These are phyloP conservation scores for Mrakia blollopis DNA, from an alignment of 768 basidiomycete genomes.

Conservation along the genomic window DNA sequence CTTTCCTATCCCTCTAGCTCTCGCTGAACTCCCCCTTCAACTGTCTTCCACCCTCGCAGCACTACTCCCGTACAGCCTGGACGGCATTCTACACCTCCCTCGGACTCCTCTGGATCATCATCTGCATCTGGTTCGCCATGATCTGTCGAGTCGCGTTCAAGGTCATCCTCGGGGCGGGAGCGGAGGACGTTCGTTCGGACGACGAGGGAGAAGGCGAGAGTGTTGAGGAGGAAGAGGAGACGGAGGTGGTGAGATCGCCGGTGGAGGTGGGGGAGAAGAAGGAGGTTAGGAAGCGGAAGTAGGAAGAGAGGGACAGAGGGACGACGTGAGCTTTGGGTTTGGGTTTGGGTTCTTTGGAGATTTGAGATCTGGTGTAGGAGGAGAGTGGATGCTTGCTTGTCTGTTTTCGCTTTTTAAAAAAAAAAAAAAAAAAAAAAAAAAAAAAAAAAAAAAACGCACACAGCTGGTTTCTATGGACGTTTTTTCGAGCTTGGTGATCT, in stretches of 20 bases:
- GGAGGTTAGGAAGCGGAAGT: slow-evolving; percentile 1
- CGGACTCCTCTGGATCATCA: slow-evolving; percentile 48
- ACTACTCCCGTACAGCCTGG: slow-evolving; percentile 51
- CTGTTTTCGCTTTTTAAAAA: background rate
- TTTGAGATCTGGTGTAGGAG: too few relatives aligned
- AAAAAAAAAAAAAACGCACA: too few relatives aligned
- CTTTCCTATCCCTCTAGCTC: too few relatives aligned
- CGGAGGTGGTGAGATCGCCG: slow-evolving; percentile 12
- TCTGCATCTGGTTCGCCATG: slow-evolving; percentile 79
- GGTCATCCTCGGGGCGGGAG: slow-evolving; percentile 67
- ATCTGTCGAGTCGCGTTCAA: slow-evolving; percentile 77
- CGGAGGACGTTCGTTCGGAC: slow-evolving; percentile 80
- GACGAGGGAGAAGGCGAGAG: slow-evolving; percentile 51
- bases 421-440: too few relatives aligned
- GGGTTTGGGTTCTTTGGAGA: too few relatives aligned
- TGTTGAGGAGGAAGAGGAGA: slow-evolving; percentile 14
- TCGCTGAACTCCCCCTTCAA: background rate
- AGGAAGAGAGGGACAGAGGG: background rate
- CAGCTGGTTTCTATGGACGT: background rate
- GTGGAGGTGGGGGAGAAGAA: background rate
- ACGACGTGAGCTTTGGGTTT: background rate
- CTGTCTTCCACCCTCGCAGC: slow-evolving; percentile 38
- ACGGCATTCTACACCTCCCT: slow-evolving; percentile 51
- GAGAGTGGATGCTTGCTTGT: too few relatives aligned
- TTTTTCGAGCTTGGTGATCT: too few relatives aligned